A percentile compares a stretch with the other conserved stretches of the same genome.
These are phyloP conservation scores for Mucuna pruriens DNA, from an alignment of 306 rosid species.

Conservation along the genomic window DNA sequence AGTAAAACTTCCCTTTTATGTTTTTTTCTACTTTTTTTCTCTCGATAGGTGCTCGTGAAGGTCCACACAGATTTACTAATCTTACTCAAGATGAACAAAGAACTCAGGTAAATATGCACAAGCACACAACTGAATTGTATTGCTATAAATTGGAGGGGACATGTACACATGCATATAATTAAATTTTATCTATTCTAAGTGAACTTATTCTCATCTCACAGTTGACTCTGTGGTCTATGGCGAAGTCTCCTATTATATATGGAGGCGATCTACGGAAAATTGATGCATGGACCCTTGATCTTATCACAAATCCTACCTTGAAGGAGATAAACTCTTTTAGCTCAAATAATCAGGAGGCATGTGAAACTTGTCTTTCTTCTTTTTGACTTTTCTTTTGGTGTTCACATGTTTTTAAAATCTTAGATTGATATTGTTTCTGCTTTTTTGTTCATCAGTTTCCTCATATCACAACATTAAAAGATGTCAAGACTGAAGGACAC, in stretches of 20 bases:
- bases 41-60: slow-evolving; percentile 58
- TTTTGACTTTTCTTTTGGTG: not conserved
- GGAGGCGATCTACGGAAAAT: slow-evolving; percentile 79
- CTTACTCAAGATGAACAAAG: slow-evolving; percentile 63
- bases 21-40: not conserved
- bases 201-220: slow-evolving; percentile 40
- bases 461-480: slow-evolving; percentile 33
- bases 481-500: slow-evolving; percentile 7
- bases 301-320: slow-evolving; percentile 66
- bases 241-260: slow-evolving; percentile 82
- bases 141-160: not conserved
- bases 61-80: slow-evolving; percentile 62
- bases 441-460: slow-evolving; percentile 51
- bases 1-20: not conserved
- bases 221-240: slow-evolving; percentile 79
- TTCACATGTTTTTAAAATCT: not conserved
- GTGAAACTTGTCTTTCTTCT: slow-evolving; percentile 20
- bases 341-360: slow-evolving; percentile 69
- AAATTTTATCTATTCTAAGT: not conserved
- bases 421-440: not conserved
- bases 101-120: slow-evolving; percentile 66
- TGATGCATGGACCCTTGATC: slow-evolving; percentile 43
- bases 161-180: not conserved
- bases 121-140: not conserved
- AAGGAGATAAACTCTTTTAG: slow-evolving; percentile 68